phyloP scores from a whole-genome alignment of 1,284 basidiomycete genomes.

The Fistulinella staudtii region DNA sequence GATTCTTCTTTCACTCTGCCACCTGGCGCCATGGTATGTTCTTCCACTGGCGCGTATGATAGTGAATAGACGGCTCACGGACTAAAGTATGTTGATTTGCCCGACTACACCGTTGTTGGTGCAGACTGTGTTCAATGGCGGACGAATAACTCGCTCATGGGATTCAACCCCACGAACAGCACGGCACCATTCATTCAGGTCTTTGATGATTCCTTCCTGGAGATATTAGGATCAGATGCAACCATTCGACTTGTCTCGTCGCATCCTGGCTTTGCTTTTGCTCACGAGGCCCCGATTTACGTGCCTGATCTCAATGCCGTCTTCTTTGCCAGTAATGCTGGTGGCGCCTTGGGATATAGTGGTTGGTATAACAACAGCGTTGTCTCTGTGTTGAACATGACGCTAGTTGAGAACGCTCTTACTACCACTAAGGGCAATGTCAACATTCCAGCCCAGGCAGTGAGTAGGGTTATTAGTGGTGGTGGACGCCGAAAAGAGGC shows the following conservation, averaged over 20 bases:
- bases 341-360: slow-evolving; percentile 38
- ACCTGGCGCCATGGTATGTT: too few species aligned
- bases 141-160: slow-evolving; percentile 33
- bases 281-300: slow-evolving; percentile 73
- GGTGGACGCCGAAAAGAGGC: neutral
- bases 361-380: slow-evolving; percentile 46
- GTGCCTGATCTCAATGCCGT: slow-evolving; percentile 56
- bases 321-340: slow-evolving; percentile 47
- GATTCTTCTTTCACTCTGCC: too few species aligned
- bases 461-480: too few species aligned
- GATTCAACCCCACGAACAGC: slow-evolving; percentile 46
- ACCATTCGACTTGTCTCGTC: slow-evolving; percentile 56
- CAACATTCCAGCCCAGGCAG: slow-evolving; percentile 55
- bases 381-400: slow-evolving; percentile 45
- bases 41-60: too few species aligned
- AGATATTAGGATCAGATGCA: slow-evolving; percentile 55
- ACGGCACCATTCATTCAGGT: slow-evolving; percentile 65
- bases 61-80: too few species aligned
- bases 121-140: slow-evolving; percentile 35
- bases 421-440: slow-evolving; percentile 36
- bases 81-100: slow-evolving; percentile 41
- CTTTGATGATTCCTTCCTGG: slow-evolving; percentile 58
- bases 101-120: slow-evolving; percentile 42
- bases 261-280: slow-evolving; percentile 59
- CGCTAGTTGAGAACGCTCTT: slow-evolving; percentile 41